These are phyloP conservation scores for Yamadazyma jaroonii DNA, from an alignment of 1,139 yeast genomes.

Conservation along the genomic window DNA sequence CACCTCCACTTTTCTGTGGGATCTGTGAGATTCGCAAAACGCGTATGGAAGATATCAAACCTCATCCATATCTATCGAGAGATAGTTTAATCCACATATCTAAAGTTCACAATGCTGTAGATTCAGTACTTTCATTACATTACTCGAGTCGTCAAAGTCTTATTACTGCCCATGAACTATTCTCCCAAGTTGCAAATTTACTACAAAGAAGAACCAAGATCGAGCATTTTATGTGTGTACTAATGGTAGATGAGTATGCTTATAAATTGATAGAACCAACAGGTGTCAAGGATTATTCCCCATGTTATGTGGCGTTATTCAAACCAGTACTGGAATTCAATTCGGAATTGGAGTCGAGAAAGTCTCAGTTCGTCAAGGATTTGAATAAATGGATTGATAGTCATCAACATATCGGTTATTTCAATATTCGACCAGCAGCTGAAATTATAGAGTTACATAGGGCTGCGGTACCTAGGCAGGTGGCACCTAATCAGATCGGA, in stretches of 20 bases:
- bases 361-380: constrained; percentile 53
- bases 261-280: constrained; percentile 12
- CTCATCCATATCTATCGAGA: constrained; percentile 10
- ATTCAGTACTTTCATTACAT: constrained; percentile 13
- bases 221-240: constrained; percentile 11
- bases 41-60: not conserved
- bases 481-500: too few relatives aligned
- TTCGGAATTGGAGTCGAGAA: constrained; percentile 24
- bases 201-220: constrained; percentile 13
- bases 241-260: constrained; percentile 10
- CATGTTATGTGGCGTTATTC: constrained; percentile 13
- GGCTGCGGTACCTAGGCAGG: too few relatives aligned
- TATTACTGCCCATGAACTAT: constrained; percentile 14
- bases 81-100: constrained; percentile 6
- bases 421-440: constrained; percentile 7
- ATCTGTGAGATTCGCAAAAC: not conserved
- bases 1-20: not conserved
- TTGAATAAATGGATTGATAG: constrained; percentile 59
- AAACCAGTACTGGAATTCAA: constrained; percentile 11
- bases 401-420: constrained; percentile 18
- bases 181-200: constrained; percentile 8
- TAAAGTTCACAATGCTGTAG: constrained; percentile 13
- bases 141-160: constrained; percentile 13
- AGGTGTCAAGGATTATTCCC: constrained; percentile 14
- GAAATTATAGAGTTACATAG: constrained; percentile 8